Percentiles rank a stretch among this genome's conserved stretches.
Evolutionary conservation across 176 grass and related monocot genomes (phyloP).

Genomic region (Oryza coarctata): DNA sequence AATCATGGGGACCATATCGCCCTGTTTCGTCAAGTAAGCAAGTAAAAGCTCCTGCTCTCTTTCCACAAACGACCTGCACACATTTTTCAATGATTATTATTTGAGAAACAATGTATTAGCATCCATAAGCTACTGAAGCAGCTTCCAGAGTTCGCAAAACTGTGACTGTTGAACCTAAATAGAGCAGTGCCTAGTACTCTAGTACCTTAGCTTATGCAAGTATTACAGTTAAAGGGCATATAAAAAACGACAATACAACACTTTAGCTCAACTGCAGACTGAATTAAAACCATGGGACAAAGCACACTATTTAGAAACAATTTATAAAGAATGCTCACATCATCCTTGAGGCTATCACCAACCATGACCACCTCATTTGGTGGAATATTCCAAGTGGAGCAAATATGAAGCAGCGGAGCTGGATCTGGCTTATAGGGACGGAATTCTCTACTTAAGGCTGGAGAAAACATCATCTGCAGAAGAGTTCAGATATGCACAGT

Average conservation of each 20-base stretch:
- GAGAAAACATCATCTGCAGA: slow-evolving; percentile 62
- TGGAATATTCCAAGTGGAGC: slow-evolving; percentile 77
- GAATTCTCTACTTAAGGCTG: slow-evolving; percentile 93
- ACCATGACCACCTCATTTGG: slow-evolving; percentile 88
- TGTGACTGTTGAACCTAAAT: neutral
- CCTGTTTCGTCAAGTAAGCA: slow-evolving; percentile 91
- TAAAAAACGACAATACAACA: neutral
- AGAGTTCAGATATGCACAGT: neutral
- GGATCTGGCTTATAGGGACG: slow-evolving; percentile 88
- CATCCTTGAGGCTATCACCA: slow-evolving; percentile 91
- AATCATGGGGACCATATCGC: slow-evolving; percentile 52
- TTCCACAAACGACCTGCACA: slow-evolving; percentile 75
- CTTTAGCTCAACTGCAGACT: neutral
- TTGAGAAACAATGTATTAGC: neutral
- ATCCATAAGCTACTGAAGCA: neutral
- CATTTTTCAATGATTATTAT: neutral
- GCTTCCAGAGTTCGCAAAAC: neutral
- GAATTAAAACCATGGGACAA: neutral
- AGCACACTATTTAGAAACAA: neutral
- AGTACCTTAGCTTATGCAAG: neutral
- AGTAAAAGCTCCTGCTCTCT: slow-evolving; percentile 82
- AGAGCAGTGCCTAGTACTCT: neutral
- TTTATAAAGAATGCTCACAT: slow-evolving; percentile 62
- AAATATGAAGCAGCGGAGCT: slow-evolving; percentile 89
- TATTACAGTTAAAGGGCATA: neutral